A percentile compares a stretch with the other conserved stretches of the same genome.
phyloP scores from a whole-genome alignment of 345 rosid species.

The Xanthoceras sorbifolium region DNA sequence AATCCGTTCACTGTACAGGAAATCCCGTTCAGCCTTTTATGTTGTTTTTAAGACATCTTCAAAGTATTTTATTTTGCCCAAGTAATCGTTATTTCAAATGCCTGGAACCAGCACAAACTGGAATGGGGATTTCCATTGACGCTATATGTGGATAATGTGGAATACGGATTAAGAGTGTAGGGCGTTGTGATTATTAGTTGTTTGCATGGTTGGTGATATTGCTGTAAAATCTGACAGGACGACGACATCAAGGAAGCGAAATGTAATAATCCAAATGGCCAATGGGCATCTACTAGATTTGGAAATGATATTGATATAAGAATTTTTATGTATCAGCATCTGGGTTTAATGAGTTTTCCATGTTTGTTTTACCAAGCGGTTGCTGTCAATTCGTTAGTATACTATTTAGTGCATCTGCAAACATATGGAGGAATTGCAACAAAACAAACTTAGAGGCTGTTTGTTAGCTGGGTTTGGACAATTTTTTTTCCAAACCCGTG shows the following conservation, averaged over 20 bases:
- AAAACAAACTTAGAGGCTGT: too few species aligned
- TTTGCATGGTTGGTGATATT: not conserved
- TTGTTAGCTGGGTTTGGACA: too few species aligned
- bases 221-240: constrained; percentile 12
- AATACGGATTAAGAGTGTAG: not conserved
- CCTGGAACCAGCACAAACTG: not conserved
- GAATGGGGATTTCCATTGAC: not conserved
- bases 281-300: not conserved
- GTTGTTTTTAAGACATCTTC: not conserved
- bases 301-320: not conserved
- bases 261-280: not conserved
- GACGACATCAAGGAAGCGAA: not conserved
- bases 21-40: not conserved
- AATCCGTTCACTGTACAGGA: not conserved
- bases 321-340: not conserved
- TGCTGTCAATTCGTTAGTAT: not conserved
- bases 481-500: too few species aligned
- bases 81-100: not conserved
- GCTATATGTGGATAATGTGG: not conserved
- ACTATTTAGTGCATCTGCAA: not conserved
- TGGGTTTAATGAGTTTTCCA: not conserved
- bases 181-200: not conserved
- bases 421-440: too few species aligned
- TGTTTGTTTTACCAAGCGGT: not conserved
- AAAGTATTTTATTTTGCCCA: not conserved